Evolutionary conservation across 371 early-diverging fungal genomes (phyloP), one percentile per base, ranked within the genome.

Genomic region (Mortierella sp.): DNA sequence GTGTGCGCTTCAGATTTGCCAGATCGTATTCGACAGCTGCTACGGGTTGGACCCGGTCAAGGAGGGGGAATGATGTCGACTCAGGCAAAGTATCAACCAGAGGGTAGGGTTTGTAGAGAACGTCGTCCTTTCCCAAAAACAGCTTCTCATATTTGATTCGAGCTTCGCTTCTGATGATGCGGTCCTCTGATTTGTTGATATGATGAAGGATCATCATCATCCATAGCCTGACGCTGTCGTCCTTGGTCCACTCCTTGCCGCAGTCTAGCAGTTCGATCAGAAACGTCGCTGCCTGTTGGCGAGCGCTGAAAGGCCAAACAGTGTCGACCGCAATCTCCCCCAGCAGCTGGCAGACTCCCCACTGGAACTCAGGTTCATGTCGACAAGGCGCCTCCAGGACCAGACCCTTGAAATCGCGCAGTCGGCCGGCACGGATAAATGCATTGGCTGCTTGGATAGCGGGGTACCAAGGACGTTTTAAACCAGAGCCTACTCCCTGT

Each of bases 331-430:
- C 69, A 34, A 78, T 69, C 5, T 78, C 73, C 11, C 73, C 78
- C n/a, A 78, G 55, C 37, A 50, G 69, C 55, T 78, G 78, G 57
- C 69, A 55, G 34, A 78, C 26, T 0, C 78, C 78, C 69, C 78
- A 73, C 37, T 74, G 74, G 43, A 74, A 79, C 26, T 53, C 59
- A 6, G 50, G 70, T 10, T 69, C 70, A 0, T 40, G 57, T 13
- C 70, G 71, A 31, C 74, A 74, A 4, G 74, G 71, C 2, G 70
- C 71, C 1, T 69, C 70, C 16, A 40, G 55, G 43, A 79, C 26
- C 11, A 70, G 16, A 9, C 10, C 40, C 54, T 69, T 74, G 31
- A 79, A 51, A 13, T 69, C 40, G 37, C 4, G 4, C 3, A 79
- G 40, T 21, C 55, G 55, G n/a, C 79, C 79, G 9, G 48, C 53